Percentiles rank a stretch among this genome's conserved stretches.
These are phyloP conservation scores for Fusarium graminum DNA, from an alignment of 2,329 filamentous ascomycete species.

Conservation along the genomic window DNA sequence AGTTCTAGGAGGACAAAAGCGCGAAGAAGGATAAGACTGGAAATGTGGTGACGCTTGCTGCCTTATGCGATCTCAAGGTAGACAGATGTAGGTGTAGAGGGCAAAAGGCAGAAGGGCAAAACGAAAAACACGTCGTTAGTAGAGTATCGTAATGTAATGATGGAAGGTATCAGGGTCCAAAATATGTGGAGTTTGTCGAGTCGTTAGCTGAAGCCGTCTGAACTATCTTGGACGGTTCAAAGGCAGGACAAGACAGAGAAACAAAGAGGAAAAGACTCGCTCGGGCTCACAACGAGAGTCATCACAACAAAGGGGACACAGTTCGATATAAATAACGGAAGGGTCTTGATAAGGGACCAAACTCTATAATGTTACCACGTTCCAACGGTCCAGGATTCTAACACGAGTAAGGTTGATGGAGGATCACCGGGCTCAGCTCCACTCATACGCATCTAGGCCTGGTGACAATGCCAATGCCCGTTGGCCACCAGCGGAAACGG, in stretches of 20 bases:
- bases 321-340: neutral
- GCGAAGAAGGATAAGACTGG: neutral
- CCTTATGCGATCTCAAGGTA: conserved; percentile 3
- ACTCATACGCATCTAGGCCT: conserved; percentile 18
- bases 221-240: conserved; percentile 1
- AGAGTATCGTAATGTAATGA: conserved; percentile 1
- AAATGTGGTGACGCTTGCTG: neutral
- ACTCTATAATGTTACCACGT: neutral
- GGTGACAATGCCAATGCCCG: conserved; percentile 20
- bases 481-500: conserved; percentile 20
- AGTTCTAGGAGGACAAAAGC: neutral
- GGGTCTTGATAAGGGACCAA: neutral
- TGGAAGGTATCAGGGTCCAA: conserved; percentile 26
- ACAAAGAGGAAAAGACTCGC: neutral
- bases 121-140: conserved; percentile 7
- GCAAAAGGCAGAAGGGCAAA: neutral
- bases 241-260: neutral
- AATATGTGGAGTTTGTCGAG: conserved; percentile 20
- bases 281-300: neutral
- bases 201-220: conserved; percentile 4
- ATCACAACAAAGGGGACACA: neutral
- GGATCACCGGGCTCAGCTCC: conserved; percentile 27
- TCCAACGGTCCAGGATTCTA: neutral
- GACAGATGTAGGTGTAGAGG: conserved; percentile 4
- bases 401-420: conserved; percentile 30